Conservation (phyloP, 352 stramenopile genomes). For the Peronospora belbahrii region DNA sequence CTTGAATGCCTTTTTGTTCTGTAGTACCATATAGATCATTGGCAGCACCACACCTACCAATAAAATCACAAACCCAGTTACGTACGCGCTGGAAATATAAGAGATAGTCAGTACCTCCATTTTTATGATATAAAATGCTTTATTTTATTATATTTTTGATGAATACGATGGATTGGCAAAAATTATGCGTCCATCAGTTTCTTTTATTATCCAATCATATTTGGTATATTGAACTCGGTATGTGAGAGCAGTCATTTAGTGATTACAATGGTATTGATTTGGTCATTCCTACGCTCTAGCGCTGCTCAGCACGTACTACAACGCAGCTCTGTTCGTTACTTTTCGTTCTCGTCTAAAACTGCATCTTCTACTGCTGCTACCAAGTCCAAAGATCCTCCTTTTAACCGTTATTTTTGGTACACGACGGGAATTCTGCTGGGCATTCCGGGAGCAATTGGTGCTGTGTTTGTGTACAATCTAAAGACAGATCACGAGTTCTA, state of each 20-base stretch:
- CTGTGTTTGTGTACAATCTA: conserved; percentile 78
- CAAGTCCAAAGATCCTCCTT: conserved; percentile 30
- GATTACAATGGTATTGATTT: conserved; percentile 4
- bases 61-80: conserved; percentile 59
- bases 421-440: conserved; percentile 78
- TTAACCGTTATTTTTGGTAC: conserved; percentile 68
- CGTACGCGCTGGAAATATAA: conserved; percentile 67
- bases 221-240: too few species aligned
- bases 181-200: background rate
- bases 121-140: too few species aligned
- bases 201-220: conserved; percentile 5
- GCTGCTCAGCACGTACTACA: background rate
- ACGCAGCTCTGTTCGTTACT: conserved; percentile 7
- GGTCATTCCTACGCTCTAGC: conserved; percentile 13
- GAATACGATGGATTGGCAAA: conserved; percentile 5
- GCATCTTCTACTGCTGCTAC: background rate
- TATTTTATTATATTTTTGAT: too few species aligned
- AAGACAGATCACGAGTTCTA: conserved; percentile 79
- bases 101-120: conserved; percentile 40
- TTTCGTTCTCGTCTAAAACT: conserved; percentile 3
- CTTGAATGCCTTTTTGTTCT: conserved; percentile 86
- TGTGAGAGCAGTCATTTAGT: too few species aligned
- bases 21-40: conserved; percentile 81
- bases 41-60: conserved; percentile 58
- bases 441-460: conserved; percentile 49